Base-by-base conservation (phyloP, 306 rosid genomes). In the Arachis stenosperma region DNA sequence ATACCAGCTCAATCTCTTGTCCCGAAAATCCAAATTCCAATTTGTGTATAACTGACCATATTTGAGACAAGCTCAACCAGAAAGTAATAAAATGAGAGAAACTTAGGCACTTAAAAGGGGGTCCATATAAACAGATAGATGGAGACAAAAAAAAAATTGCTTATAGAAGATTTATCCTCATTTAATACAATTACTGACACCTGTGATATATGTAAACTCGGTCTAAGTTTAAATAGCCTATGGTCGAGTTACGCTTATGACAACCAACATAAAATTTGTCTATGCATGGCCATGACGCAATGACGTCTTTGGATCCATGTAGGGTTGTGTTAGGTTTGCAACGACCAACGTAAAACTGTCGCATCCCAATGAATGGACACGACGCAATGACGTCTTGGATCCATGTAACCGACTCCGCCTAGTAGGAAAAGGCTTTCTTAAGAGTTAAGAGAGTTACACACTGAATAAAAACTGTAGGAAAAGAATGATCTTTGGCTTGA, bases 371-470 rank as follows among this genome's bases (percentile, higher is more conserved):
- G 37, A 2, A 33, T 33, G 37, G 37, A 33, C 37, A 33, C 4
- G 2, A 33, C 37, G 37, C 37, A 33, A 33, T 33, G 4, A 33
- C 37, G 37, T 4, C 37, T 33, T 33, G 3, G 37, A 33, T 33
- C 37, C 37, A 33, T 33, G 37, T 33, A 8, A 11, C 10, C 13
- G 30, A 43, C 65, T 66, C 27, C 27, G 0, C 27, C 27, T 22
- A 22, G 27, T 22, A 36, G 51, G 42, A 42, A 59, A 72, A 41
- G 30, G 37, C 37, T 33, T 33, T 33, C 13, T 51, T 40, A 62
- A 75, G 61, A 41, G 61, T 68, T 56, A 51, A 33, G 58, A 76
- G 63, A 63, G 65, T 57, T 67, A 29, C 63, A 52, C 14, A 36
- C 50, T 61, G 46, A 9, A 30, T 17, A 39, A 54, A 61, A 52